Evolutionary conservation across 31 red algal genomes (phyloP), one percentile per base, ranked within the genome.

Genomic region (Bonnemaisonia californica): DNA sequence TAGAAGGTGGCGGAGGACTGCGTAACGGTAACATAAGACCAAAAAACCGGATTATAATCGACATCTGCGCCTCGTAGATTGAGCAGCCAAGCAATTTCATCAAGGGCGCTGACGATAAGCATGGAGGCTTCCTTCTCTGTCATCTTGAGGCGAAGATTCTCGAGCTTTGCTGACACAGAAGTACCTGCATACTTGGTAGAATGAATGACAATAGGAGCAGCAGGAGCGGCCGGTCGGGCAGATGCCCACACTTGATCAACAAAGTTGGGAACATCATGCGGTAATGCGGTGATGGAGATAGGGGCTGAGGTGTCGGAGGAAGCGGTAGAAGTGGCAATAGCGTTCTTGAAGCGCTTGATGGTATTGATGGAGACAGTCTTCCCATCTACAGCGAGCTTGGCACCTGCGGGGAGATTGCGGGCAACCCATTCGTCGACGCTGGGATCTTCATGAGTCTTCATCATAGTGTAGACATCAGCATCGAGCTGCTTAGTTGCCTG

Each of bases 71-170:
- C 97, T 29, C 97, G 79, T 28, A 99, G 35, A 71, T 99, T 99
- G 38, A 99, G 82, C 41, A 99, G 71, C 93, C 93, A 99, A 13
- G 97, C 93, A 3, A 96, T 82, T 55, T 99, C 97, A 82, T 99
- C 97, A 34, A 99, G 57, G n/a, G 67, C 86, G 41, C 62, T 77
- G 13, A 99, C 90, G 19, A 91, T 54, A 38, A 96, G 51, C 70
- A 82, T 62, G 65, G 95, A 65, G 37, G 78, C 89, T 23, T 26
- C 72, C n/a, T 94, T 77, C 1, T 80, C 69, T 21, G 23, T 23
- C 89, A 99, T 95, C 22, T 33, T 58, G 23, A 41, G 30, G 27
- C 93, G 74, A 16, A 99, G 84, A 23, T 68, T 24, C 24, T 18
- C 28, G 19, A 99, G 32, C 80, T 99, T 99, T n/a, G 80, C 69